Evolutionary conservation across 768 basidiomycete species (phyloP).

Genomic region (Mycena maculata): DNA sequence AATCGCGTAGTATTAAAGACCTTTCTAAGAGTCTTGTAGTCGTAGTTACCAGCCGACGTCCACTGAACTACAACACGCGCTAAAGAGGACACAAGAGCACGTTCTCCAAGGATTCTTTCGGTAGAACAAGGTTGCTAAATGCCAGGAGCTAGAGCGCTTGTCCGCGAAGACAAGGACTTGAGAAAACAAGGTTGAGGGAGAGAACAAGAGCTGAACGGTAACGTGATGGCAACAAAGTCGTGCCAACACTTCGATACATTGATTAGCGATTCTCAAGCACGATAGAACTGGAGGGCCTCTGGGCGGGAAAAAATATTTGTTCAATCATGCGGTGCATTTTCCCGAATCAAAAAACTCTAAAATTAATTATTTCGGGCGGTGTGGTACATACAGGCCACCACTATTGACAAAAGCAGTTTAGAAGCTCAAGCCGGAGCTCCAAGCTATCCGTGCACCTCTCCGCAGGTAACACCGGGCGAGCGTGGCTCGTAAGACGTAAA

Average conservation of each 20-base stretch:
- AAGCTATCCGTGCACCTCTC: not conserved
- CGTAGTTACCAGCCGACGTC: no score
- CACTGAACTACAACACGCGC: constrained; percentile 14
- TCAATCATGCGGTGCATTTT: no score
- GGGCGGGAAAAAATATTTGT: no score
- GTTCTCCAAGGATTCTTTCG: not conserved
- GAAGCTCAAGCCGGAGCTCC: constrained; percentile 17
- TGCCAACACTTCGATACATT: no score
- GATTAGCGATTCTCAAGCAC: no score
- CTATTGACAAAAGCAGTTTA: constrained; percentile 23
- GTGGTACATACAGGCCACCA: not conserved
- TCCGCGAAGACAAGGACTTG: constrained; percentile 24
- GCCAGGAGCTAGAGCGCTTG: not conserved
- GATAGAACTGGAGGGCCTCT: no score
- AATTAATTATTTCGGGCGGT: not conserved
- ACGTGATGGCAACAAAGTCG: constrained; percentile 12
- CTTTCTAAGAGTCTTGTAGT: no score
- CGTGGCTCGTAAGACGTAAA: constrained; percentile 15
- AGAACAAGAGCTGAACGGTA: constrained; percentile 15
- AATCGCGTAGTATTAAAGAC: no score
- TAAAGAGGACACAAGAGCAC: constrained; percentile 1
- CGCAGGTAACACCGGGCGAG: not conserved
- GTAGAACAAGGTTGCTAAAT: constrained; percentile 14
- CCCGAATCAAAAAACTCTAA: no score
- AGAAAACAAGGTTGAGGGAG: no score